Evolutionary conservation across 108 stramenopile species (phyloP).

Genomic region (Schizochytrium sp.): DNA sequence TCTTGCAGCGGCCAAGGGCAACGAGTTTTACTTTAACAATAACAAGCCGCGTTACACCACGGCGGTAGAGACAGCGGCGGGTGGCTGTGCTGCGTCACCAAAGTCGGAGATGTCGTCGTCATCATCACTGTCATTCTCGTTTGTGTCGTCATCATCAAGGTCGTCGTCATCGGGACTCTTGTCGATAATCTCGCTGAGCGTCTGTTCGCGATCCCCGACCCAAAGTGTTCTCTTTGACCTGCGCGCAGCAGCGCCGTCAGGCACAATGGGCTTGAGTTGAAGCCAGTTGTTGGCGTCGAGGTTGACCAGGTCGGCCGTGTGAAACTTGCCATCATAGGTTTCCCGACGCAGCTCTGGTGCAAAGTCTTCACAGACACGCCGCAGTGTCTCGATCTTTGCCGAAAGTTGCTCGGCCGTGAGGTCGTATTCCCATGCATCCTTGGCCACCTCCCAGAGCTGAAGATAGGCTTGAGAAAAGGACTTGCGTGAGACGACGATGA

Average conservation of each 20-base stretch:
- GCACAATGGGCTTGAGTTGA: not conserved
- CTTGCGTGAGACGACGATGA: not conserved
- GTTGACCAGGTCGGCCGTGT: not conserved
- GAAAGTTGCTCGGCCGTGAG: not conserved
- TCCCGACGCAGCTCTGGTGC: not conserved
- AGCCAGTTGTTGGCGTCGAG: conserved; percentile 5
- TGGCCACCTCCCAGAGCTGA: conserved; percentile 3
- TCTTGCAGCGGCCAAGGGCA: too few relatives aligned
- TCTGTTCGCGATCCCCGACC: not conserved
- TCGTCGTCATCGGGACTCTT: not conserved
- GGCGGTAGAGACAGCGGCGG: too few relatives aligned
- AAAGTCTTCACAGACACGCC: not conserved
- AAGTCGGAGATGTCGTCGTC: not conserved
- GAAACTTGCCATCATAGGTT: not conserved
- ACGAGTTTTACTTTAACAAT: too few relatives aligned
- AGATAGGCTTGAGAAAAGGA: not conserved
- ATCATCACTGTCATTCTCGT: not conserved
- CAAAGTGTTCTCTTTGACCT: not conserved
- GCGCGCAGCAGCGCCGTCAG: not conserved
- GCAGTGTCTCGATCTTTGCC: conserved; percentile 6
- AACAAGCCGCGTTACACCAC: too few relatives aligned
- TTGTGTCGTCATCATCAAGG: not conserved
- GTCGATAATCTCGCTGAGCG: not conserved
- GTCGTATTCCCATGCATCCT: not conserved
- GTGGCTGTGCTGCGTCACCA: too few relatives aligned